Evolutionary conservation across 495 filamentous ascomycete genomes (phyloP), one percentile per base, ranked within the genome.

Genomic region (Podospora sp.): DNA sequence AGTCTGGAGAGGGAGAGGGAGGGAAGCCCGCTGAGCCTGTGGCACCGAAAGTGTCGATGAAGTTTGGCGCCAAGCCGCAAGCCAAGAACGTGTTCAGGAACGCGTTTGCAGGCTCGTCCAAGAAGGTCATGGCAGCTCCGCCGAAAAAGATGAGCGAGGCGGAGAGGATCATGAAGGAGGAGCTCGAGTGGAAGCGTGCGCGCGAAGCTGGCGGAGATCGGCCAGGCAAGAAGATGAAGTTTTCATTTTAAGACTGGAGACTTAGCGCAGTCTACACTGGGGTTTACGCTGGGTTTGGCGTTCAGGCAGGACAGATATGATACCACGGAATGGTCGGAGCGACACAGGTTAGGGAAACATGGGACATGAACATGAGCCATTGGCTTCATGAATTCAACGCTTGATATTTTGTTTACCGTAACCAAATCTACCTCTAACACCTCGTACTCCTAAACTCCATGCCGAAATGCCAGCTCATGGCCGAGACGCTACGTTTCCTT

Each of bases 111-210:
- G 74, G 78, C 0, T 82, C 82, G 2, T 80, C 83, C 14, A 91
- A 90, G 79, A 91, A 91, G 74, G 78, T 83, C 5, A 75, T 81
- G 29, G 75, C 75, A n/a, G 82, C 88, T 60, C 84, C 82, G 52
- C 85, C 86, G 2, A 91, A 91, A 68, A 92, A 91, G 81, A 92
- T 95, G 85, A 91, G 89, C 68, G 91, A 95, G 76, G 90, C 90
- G n/a, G 92, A 96, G 68, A 83, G 92, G 65, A 95, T 95, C 66
- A 96, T 96, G 92, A 91, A 89, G 75, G 89, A 91, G 67, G 92
- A 94, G 70, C 83, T 91, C 73, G 89, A 94, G 71, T 81, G 85
- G 40, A 94, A 94, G 75, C 83, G 89, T 53, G 71, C 75, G 16
- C 81, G 86, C 25, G 87, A 83, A 46, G 60, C 62, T 6, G 72